phyloP scores from a whole-genome alignment of 148 eudicot species.

The Chenopodium berlandieri region DNA sequence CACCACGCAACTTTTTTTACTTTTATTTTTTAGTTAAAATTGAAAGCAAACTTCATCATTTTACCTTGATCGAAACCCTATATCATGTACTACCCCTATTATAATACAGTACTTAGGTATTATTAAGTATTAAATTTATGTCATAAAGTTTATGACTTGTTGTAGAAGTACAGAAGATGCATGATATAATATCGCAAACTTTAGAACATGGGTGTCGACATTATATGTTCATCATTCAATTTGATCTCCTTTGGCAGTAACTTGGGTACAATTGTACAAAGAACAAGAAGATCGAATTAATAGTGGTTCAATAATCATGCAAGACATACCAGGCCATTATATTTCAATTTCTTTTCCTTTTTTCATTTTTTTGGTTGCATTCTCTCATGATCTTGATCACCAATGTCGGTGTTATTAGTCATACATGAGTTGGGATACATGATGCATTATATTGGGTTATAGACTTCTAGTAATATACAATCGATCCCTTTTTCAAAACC shows the following conservation, averaged over 20 bases:
- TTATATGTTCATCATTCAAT: slow-evolving; percentile 8
- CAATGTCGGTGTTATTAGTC: neutral
- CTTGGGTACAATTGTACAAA: neutral
- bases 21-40: no score
- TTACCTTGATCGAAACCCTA: neutral
- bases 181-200: neutral
- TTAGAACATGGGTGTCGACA: slow-evolving; percentile 28
- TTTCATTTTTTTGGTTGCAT: neutral
- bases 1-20: neutral
- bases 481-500: no score
- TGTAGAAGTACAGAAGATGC: neutral
- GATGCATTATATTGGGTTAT: neutral
- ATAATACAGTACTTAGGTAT: neutral
- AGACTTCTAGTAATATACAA: no score
- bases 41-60: no score
- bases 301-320: no score
- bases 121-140: neutral
- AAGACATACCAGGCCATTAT: no score
- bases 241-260: neutral
- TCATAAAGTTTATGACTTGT: neutral
- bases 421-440: neutral
- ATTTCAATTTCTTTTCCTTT: neutral
- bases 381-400: neutral
- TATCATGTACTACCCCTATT: neutral
- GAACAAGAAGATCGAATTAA: no score